Evolutionary conservation across 1,284 basidiomycete genomes (phyloP).

Genomic region (Melampsora americana): DNA sequence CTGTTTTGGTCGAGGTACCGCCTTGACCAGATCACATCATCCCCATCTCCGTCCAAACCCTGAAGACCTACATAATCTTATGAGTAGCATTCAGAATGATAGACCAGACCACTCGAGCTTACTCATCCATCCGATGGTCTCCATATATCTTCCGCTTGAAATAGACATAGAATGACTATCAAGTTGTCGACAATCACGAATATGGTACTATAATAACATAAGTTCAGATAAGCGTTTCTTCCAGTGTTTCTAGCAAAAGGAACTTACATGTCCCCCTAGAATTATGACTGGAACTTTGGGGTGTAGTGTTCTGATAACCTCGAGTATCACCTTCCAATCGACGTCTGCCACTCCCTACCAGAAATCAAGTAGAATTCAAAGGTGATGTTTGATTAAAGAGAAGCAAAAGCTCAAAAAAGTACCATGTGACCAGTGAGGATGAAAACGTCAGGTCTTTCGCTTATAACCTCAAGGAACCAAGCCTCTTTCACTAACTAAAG

Average conservation of each 20-base stretch:
- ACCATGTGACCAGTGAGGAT: slow-evolving; percentile 64
- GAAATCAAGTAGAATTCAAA: slow-evolving; percentile 33
- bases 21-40: slow-evolving; percentile 63
- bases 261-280: slow-evolving; percentile 62
- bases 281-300: slow-evolving; percentile 71
- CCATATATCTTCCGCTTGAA: slow-evolving; percentile 80
- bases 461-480: slow-evolving; percentile 72
- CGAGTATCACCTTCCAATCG: slow-evolving; percentile 68
- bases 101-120: slow-evolving; percentile 9
- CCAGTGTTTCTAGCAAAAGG: not conserved
- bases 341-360: slow-evolving; percentile 50
- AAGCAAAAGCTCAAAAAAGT: not conserved
- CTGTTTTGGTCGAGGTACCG: slow-evolving; percentile 72
- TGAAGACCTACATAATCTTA: slow-evolving; percentile 38
- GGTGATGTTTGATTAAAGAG: slow-evolving; percentile 58
- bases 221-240: not conserved
- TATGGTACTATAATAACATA: slow-evolving; percentile 62
- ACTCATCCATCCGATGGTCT: slow-evolving; percentile 67
- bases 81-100: not conserved
- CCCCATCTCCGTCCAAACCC: slow-evolving; percentile 40
- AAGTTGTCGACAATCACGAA: slow-evolving; percentile 69
- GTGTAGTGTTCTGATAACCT: slow-evolving; percentile 70
- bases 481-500: slow-evolving; percentile 46
- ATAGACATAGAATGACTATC: slow-evolving; percentile 68
- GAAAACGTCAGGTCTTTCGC: slow-evolving; percentile 77